Base-by-base conservation (phyloP, 2,329 filamentous ascomycete genomes). In the Daldinia eschscholtzii region DNA sequence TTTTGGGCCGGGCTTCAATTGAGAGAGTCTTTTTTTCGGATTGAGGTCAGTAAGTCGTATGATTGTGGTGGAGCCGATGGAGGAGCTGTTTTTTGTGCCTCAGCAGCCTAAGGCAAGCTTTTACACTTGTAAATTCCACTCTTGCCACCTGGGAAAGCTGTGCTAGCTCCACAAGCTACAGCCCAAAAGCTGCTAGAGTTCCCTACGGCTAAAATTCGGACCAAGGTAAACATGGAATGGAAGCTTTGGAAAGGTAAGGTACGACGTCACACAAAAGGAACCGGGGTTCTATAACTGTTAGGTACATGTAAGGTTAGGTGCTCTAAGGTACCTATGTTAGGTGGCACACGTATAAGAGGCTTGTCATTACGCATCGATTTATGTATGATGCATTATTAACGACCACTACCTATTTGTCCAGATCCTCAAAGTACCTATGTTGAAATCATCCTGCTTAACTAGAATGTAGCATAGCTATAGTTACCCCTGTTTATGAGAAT, bases 1-100 rank as follows among this genome's bases (percentile, higher is more conserved):
- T 69, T 60, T 35, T 44, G 28, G 50, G 67, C 60, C 63, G 58
- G 65, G 69, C 33, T 75, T 77, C 78, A 80, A 81, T 82, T 81
- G 80, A 52, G 77, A 72, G 78, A 71, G 57, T 79, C 77, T 70
- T 73, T 75, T 58, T 76, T 73, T 57, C 20, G 65, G 65, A 63
- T 63, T 61, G 52, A 64, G 59, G 57, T 71, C 20, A 65, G 67
- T 71, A 66, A 59, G 64, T 76, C 72, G 74, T 76, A 76, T 72
- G 72, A 76, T 73, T 69, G 70, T 66, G 64, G 72, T 74, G 72
- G 70, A 61, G 67, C 68, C 70, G 62, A 65, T 60, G 42, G 69
- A 72, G 68, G 61, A 69, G 60, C 65, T 65, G 58, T 35, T 53
- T 23, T 53, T 58, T 28, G 37, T 67, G 64, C 57, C 59, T 70